Base-by-base conservation (phyloP, 1,284 basidiomycete genomes). In the Flammula alnicola region DNA sequence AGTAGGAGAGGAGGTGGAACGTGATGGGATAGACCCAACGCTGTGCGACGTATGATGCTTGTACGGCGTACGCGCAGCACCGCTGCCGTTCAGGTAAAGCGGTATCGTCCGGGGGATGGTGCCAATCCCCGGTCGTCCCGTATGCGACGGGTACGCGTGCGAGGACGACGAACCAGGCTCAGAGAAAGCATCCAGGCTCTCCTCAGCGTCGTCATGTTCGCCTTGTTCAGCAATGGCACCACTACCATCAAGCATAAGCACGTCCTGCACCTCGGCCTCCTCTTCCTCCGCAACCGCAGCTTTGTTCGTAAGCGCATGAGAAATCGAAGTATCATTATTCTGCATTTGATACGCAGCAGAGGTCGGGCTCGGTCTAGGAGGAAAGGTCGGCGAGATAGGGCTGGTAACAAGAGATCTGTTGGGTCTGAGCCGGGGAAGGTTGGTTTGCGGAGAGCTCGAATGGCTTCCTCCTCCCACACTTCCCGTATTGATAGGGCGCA, bases 41-140 rank as follows among this genome's bases (percentile, higher is more conserved):
- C 60, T 58, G 16, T 49, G 49, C 11, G 56, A 57, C 20, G 53
- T 54, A 30, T 56, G 35, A 35, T 63, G 49, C 49, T 59, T 14
- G 53, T 64, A 40, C 48, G 58, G 22, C 6, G 59, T 39, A 14
- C 35, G 37, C n/a, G 38, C 32, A 14, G 31, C 26, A 6, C 27
- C 23, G 27, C 22, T 20, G 22, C 47, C 27, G 44, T 60, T 58
- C 10, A 61, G 49, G 19, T 49, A 52, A 11, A 71, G 62, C 12
- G 69, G 66, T 0, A 70, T 54, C 0, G 71, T 70, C n/a, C 71
- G 68, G 6, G 67, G 69, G 7, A 70, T 57, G 16, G 62, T 64
- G 3, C 66, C 69, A 10, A 61, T 59, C 0, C 70, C 69, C 30
- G 66, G 66, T n/a, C 70, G 60, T 5, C 69, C 70, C 2, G 64